Evolutionary conservation across 2,329 filamentous ascomycete genomes (phyloP), one percentile per base, ranked within the genome.

Genomic region (Seiridium unicorne): DNA sequence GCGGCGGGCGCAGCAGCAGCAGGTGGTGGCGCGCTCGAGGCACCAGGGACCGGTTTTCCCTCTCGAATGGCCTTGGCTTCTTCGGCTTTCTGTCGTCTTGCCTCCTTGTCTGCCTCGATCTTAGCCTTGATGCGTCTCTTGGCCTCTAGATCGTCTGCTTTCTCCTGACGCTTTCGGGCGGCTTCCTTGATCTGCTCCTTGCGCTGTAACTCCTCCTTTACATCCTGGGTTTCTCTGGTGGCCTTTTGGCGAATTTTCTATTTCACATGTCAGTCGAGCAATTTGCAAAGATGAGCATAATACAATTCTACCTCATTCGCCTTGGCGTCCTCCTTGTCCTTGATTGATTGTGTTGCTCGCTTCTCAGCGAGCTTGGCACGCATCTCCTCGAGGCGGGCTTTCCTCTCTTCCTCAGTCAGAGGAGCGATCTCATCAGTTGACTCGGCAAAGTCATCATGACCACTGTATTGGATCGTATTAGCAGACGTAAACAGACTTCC

Each of bases 171-270:
- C 81, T 97, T 97, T 69, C 87, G 86, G 57, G 89, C 89, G 0
- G 92, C 93, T 68, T 97, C 92, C 76, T 97, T 97, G 72, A 97
- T 86, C 72, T 92, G 92, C 78, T 98, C 91, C 74, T 96, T 95
- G 70, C 89, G 89, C 68, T 88, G 81, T 26, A 98, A 81, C 63
- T 96, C 91, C 73, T 99, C 95, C 78, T 97, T 97, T 61, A 89
- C 81, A 63, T 97, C 93, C 67, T 97, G 92, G 0, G 84, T 84
- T 72, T 99, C 94, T 70, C 91, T 93, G 60, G 93, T 97, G 55
- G 91, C 87, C 80, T 98, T 99, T 73, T 89, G 84, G 58, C 92
- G 89, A 65, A 89, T 89, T 84, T 85, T 78, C 84, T 87, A 61
- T 32, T 56, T 59, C 55, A 34, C 26, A 44, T 35, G 36, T 42